Percentiles rank a stretch among this genome's conserved stretches.
Evolutionary conservation across 2,329 filamentous ascomycete species (phyloP).

Genomic region (Colletotrichum endophyticum): DNA sequence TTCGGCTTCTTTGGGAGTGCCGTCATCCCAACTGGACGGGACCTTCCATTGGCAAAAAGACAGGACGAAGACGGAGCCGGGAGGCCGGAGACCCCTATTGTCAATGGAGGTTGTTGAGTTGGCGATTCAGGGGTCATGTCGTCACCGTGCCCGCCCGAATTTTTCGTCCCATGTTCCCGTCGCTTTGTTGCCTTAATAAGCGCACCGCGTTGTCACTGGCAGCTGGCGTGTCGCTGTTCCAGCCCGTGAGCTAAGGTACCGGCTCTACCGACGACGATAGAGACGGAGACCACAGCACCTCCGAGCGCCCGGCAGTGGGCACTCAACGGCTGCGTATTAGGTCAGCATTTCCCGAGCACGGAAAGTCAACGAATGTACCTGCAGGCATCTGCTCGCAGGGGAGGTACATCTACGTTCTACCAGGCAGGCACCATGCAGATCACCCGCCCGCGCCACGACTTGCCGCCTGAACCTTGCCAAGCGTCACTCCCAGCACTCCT

Average conservation of each 20-base stretch:
- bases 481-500: neutral
- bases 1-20: neutral
- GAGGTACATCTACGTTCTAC: neutral
- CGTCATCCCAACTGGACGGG: neutral
- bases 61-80: neutral
- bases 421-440: neutral
- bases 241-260: neutral
- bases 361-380: neutral
- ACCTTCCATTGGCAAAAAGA: neutral
- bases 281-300: neutral
- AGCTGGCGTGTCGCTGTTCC: neutral
- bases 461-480: neutral
- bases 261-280: neutral
- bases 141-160: neutral
- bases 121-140: neutral
- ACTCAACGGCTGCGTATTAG: neutral
- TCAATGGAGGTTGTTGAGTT: neutral
- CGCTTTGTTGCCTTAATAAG: neutral
- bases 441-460: conserved; percentile 3
- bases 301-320: neutral
- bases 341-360: neutral
- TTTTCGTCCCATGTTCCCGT: neutral
- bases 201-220: neutral
- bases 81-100: neutral
- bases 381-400: neutral